phyloP scores from a whole-genome alignment of 192 early-diverging fungal genomes.

The Coemansia sp. region DNA sequence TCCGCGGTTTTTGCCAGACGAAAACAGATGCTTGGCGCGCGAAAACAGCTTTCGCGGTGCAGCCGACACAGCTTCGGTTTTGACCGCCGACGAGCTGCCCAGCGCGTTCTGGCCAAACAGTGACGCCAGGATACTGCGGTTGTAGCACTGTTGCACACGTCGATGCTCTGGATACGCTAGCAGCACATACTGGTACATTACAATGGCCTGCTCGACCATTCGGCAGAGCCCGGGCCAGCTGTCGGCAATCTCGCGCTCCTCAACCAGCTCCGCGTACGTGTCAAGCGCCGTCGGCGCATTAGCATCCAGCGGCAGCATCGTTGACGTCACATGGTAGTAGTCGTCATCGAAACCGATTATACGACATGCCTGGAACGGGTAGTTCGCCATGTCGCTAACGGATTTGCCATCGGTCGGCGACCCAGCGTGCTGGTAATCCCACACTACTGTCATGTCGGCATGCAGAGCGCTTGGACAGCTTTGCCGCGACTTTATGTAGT shows the following conservation, averaged over 20 bases:
- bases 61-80: conserved; percentile 33
- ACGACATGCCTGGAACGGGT: conserved; percentile 42
- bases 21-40: conserved; percentile 46
- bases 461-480: conserved; percentile 31
- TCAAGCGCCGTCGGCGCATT: conserved; percentile 11
- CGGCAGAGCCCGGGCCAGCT: conserved; percentile 47
- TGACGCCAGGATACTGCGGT: conserved; percentile 50
- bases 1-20: conserved; percentile 22
- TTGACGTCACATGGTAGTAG: conserved; percentile 43
- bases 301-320: conserved; percentile 32
- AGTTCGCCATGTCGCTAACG: conserved; percentile 15
- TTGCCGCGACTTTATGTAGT: conserved; percentile 29
- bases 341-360: conserved; percentile 44
- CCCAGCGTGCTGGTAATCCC: conserved; percentile 41
- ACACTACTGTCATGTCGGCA: conserved; percentile 44
- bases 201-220: conserved; percentile 42
- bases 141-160: conserved; percentile 52
- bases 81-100: conserved; percentile 41
- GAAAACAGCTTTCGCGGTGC: conserved; percentile 49
- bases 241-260: conserved; percentile 45
- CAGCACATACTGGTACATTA: conserved; percentile 46
- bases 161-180: conserved; percentile 48
- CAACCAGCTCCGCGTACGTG: conserved; percentile 44
- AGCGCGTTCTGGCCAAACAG: conserved; percentile 50
- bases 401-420: not conserved